phyloP scores from a whole-genome alignment of 805 yeast genomes.

The Monosporozyma aerobia region DNA sequence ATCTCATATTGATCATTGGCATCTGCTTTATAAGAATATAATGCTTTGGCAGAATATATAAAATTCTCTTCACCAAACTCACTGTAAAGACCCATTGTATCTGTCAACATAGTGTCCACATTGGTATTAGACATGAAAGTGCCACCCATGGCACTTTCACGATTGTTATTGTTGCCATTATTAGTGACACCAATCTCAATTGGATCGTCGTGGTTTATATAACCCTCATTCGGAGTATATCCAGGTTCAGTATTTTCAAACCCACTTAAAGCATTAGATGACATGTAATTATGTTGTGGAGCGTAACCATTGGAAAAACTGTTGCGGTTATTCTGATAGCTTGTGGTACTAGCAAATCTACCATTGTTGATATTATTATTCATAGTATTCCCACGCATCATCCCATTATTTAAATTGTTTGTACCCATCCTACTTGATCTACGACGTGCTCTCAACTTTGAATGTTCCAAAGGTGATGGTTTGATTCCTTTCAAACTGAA shows the following conservation, averaged over 20 bases:
- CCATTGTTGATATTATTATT: slow-evolving; percentile 1
- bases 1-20: slow-evolving; percentile 90
- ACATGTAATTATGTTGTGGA: slow-evolving; percentile 28
- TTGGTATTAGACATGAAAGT: slow-evolving; percentile 20
- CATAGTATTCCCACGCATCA: not conserved
- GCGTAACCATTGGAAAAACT: slow-evolving; percentile 5
- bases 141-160: not conserved
- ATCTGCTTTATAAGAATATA: slow-evolving; percentile 80
- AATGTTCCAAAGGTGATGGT: slow-evolving; percentile 28
- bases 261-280: slow-evolving; percentile 51
- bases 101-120: slow-evolving; percentile 30
- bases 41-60: slow-evolving; percentile 78
- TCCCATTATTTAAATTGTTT: slow-evolving; percentile 1
- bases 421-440: slow-evolving; percentile 4
- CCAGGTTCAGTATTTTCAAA: slow-evolving; percentile 42
- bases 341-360: not conserved
- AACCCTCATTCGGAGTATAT: slow-evolving; percentile 1
- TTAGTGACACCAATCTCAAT: not conserved
- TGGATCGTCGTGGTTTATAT: not conserved
- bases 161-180: not conserved
- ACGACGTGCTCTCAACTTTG: slow-evolving; percentile 18
- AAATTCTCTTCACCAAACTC: slow-evolving; percentile 37
- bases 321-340: not conserved
- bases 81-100: slow-evolving; percentile 29
- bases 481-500: slow-evolving; percentile 51